Percentiles rank a stretch among this genome's conserved stretches.
Evolutionary conservation across 169 alveolate species (phyloP).

Genomic region (Pseudocohnilembus persalinus): DNA sequence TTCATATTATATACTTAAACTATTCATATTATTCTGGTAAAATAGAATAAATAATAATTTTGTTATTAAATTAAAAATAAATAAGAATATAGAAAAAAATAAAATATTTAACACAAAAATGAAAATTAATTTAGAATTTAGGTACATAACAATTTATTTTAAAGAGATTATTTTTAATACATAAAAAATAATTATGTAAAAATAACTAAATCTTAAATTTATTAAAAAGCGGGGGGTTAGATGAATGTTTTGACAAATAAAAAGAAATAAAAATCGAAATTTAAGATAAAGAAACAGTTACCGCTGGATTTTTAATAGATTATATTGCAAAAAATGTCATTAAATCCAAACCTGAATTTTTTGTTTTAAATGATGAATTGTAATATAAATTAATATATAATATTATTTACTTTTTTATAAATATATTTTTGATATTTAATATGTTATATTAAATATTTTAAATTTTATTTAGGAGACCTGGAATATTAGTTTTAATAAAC

Average conservation of each 20-base stretch:
- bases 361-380: constrained; percentile 10
- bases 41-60: too few species aligned
- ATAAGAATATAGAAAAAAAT: background rate
- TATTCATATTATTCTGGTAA: too few species aligned
- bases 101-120: too few species aligned
- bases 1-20: too few species aligned
- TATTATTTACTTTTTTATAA: background rate
- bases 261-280: constrained; percentile 23
- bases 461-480: constrained; percentile 83
- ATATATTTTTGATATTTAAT: constrained; percentile 1
- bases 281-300: constrained; percentile 16
- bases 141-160: background rate
- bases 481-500: constrained; percentile 92
- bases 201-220: background rate
- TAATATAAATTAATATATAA: background rate
- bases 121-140: background rate
- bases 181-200: too few species aligned
- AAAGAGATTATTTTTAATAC: too few species aligned
- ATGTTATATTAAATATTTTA: too few species aligned
- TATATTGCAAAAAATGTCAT: constrained; percentile 5
- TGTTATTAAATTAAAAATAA: too few species aligned
- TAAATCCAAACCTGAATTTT: constrained; percentile 30
- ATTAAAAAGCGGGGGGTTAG: constrained; percentile 33
- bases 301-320: constrained; percentile 20
- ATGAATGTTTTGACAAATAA: constrained; percentile 30